These are phyloP conservation scores for Phialophora expanda DNA, from an alignment of 2,329 filamentous ascomycete species.

Conservation along the genomic window DNA sequence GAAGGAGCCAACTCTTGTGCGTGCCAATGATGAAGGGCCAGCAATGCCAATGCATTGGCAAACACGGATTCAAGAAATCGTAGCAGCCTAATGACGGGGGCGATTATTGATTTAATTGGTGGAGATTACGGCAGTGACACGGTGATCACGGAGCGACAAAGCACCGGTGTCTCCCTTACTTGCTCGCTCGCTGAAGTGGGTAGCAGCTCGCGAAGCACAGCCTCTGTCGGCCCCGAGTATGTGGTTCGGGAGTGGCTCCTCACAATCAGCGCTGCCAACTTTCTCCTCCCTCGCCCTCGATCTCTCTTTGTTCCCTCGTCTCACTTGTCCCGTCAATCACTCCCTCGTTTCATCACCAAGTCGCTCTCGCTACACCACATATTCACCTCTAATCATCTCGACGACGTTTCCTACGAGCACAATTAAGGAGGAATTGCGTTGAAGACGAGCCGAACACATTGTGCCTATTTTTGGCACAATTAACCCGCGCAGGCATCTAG, in stretches of 20 bases:
- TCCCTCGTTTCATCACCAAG: slow-evolving; percentile 10
- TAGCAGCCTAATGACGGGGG: neutral
- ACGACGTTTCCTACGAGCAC: neutral
- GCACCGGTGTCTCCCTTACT: neutral
- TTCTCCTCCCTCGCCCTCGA: slow-evolving; percentile 8
- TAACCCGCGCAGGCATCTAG: slow-evolving; percentile 27
- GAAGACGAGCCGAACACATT: neutral
- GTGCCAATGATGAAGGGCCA: neutral
- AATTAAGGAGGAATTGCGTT: neutral
- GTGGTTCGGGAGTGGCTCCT: slow-evolving; percentile 13
- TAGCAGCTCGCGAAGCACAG: slow-evolving; percentile 20
- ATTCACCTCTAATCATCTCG: neutral
- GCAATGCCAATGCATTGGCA: neutral
- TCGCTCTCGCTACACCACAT: slow-evolving; percentile 1
- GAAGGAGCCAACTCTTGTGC: neutral
- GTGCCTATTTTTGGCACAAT: slow-evolving; percentile 32
- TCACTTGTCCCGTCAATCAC: slow-evolving; percentile 11
- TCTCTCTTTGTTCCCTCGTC: slow-evolving; percentile 11
- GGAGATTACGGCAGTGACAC: neutral
- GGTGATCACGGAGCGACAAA: neutral
- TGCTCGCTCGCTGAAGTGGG: neutral
- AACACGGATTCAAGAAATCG: neutral
- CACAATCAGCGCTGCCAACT: slow-evolving; percentile 17
- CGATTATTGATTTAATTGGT: neutral
- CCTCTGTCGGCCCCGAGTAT: slow-evolving; percentile 23